Conservation (phyloP, 2,329 filamentous ascomycete genomes). For the Ophiostoma himal-ulmi region DNA sequence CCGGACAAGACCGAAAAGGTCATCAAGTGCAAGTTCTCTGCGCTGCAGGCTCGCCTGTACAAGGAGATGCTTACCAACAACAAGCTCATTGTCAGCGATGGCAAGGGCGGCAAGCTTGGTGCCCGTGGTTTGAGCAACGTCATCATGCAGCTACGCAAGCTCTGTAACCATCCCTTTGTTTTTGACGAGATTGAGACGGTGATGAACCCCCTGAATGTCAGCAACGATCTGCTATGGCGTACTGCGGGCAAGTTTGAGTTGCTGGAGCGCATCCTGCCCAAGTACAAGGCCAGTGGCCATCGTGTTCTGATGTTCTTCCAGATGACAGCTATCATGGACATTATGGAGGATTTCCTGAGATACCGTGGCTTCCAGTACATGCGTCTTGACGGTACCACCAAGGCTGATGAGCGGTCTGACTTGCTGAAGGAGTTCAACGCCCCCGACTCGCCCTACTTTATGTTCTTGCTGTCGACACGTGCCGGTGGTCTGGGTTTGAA, state of each 20-base stretch:
- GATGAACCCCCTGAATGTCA: slow-evolving; percentile 81
- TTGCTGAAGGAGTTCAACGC: slow-evolving; percentile 84
- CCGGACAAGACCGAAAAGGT: slow-evolving; percentile 99
- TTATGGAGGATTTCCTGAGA: slow-evolving; percentile 97
- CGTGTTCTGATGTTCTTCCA: slow-evolving; percentile 99
- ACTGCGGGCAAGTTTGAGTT: slow-evolving; percentile 96
- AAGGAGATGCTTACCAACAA: slow-evolving; percentile 97
- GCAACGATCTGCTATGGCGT: slow-evolving; percentile 92
- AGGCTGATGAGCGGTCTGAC: slow-evolving; percentile 93
- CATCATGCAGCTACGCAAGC: slow-evolving; percentile 98
- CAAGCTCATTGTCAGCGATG: slow-evolving; percentile 87
- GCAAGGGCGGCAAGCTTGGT: slow-evolving; percentile 89
- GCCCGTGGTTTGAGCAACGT: slow-evolving; percentile 97
- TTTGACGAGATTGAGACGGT: slow-evolving; percentile 97
- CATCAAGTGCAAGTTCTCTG: slow-evolving; percentile 98
- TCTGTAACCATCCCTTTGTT: slow-evolving; percentile 98
- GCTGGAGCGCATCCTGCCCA: slow-evolving; percentile 83
- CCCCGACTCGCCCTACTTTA: slow-evolving; percentile 87
- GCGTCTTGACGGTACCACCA: slow-evolving; percentile 92
- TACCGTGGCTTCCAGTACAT: slow-evolving; percentile 79
- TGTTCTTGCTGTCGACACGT: slow-evolving; percentile 96
- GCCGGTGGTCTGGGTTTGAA: slow-evolving; percentile 97
- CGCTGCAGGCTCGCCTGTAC: slow-evolving; percentile 87
- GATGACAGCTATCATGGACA: slow-evolving; percentile 99
- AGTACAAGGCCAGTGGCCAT: slow-evolving; percentile 86